A percentile compares a stretch with the other conserved stretches of the same genome.
Evolutionary conservation across 2,329 filamentous ascomycete genomes (phyloP).

Genomic region (Cadophora sp.): DNA sequence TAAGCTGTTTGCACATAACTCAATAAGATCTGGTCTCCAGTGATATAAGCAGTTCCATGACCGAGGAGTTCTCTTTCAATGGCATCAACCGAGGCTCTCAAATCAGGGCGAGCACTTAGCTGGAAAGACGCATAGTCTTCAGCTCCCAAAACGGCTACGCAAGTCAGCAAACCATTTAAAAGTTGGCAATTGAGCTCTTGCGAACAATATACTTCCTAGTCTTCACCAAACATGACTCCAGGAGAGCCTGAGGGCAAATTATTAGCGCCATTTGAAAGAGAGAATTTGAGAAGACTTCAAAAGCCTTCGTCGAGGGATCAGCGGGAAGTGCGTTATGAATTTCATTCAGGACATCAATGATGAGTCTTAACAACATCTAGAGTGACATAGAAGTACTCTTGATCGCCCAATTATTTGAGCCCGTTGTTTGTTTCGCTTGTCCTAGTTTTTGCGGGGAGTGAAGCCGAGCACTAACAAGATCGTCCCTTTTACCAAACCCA

Average conservation of each 20-base stretch:
- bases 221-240: constrained; percentile 10
- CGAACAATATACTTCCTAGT: constrained; percentile 8
- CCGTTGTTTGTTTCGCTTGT: not conserved
- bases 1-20: constrained; percentile 4
- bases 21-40: not conserved
- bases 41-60: not conserved
- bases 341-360: constrained; percentile 4
- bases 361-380: not conserved
- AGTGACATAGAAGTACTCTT: not conserved
- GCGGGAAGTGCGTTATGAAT: not conserved
- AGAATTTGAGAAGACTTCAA: constrained; percentile 12
- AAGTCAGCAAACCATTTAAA: not conserved
- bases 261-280: constrained; percentile 2
- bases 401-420: not conserved
- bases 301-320: not conserved
- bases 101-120: constrained; percentile 7
- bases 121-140: not conserved
- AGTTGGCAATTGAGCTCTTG: not conserved
- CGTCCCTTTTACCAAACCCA: not conserved
- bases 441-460: not conserved
- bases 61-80: constrained; percentile 8
- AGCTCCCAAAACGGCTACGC: constrained; percentile 4
- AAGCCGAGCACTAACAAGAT: not conserved
- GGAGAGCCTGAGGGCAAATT: not conserved
- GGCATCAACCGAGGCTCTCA: not conserved